Base-by-base conservation (phyloP, 228 moss, liverwort and hornwort species). In the Sphagnum fallax region DNA sequence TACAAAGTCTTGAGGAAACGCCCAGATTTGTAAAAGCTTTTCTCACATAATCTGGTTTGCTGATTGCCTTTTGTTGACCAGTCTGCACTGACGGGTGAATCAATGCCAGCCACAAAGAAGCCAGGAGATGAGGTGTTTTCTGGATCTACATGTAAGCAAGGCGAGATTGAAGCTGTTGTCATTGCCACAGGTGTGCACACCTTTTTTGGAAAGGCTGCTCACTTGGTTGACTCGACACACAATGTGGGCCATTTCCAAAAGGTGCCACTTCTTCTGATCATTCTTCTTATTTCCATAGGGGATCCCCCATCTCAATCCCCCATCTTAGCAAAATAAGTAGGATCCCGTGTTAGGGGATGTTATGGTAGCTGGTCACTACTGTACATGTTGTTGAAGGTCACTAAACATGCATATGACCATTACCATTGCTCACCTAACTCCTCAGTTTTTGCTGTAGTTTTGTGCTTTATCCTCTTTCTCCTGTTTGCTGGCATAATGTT, bases 151-250 rank as follows among this genome's bases (percentile, higher is more conserved):
- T 72, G 71, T 53, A 72, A 72, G 71, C 64, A 64, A 58, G 71
- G 71, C 13, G 71, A 69, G 57, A 62, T 69, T 12, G 68, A 69
- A 61, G 74, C 62, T 32, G 74, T 78, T n/a, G 77, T 73, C 4
- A 73, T 78, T 53, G 73, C 69, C 59, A 78, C 77, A 9, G 65
- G 69, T 50, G 73, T 78, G 65, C 73, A 78, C 48, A 73, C 73
- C 48, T 78, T 78, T 69, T 78, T 78, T 13, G 73, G 77, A n/a
- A 78, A 78, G 62, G 68, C 77, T 69, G 73, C 65, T 69, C 77
- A 77, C 57, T 61, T 77, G 51, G 73, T 77, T 4, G 77, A 77
- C 13, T 69, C 64, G 60, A 77, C 77, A 49, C 51, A 72, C 53
- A 52, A 72, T 64, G 64, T 72, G 16, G 64, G 64, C n/a, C 64